Conservation (phyloP, 1,284 basidiomycete species). For the Tylopilus sp. region DNA sequence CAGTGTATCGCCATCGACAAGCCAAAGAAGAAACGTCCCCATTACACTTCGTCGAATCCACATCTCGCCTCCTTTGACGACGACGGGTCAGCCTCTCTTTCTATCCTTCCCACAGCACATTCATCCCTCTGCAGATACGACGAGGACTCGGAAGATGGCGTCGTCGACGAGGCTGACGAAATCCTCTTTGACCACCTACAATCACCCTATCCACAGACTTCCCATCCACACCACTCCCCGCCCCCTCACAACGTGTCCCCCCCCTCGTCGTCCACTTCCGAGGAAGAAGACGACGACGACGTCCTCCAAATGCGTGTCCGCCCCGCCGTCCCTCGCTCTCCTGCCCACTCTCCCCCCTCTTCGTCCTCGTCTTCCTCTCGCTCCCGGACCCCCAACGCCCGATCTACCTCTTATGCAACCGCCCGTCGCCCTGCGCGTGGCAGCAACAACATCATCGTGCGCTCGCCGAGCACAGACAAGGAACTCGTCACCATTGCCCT, state of each 20-base stretch:
- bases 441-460: constrained; percentile 30
- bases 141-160: constrained; percentile 54
- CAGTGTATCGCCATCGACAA: constrained; percentile 95
- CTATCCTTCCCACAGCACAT: not conserved
- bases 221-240: constrained; percentile 22
- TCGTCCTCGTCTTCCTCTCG: constrained; percentile 37
- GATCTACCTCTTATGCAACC: constrained; percentile 11
- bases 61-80: constrained; percentile 38
- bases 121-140: constrained; percentile 47
- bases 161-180: constrained; percentile 37
- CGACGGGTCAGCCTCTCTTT: constrained; percentile 51
- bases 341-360: constrained; percentile 37
- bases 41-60: constrained; percentile 9
- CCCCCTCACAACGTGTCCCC: constrained; percentile 24
- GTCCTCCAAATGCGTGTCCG: constrained; percentile 28
- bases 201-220: constrained; percentile 10
- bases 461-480: constrained; percentile 41
- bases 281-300: constrained; percentile 32
- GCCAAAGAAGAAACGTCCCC: constrained; percentile 37
- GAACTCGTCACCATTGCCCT: constrained; percentile 87
- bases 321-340: constrained; percentile 21
- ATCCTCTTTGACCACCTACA: constrained; percentile 27
- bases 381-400: constrained; percentile 21
- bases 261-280: constrained; percentile 37
- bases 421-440: not conserved